Base-by-base conservation (phyloP, 768 basidiomycete species). In the Collybiopsis confluens region DNA sequence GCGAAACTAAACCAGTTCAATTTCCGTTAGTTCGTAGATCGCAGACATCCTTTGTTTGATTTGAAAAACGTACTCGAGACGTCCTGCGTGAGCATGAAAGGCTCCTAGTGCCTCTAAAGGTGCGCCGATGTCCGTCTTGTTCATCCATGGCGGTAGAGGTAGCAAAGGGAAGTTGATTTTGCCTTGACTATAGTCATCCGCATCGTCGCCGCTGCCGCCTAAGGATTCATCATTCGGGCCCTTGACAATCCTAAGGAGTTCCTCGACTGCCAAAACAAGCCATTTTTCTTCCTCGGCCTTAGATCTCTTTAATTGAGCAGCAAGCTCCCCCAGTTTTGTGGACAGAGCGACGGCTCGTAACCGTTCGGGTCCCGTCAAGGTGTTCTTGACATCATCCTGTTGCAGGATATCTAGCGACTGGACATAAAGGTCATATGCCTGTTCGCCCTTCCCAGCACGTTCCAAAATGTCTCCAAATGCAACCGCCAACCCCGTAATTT, bases 51-150 rank as follows among this genome's bases (percentile, higher is more conserved):
- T n/a, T n/a, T n/a, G n/a, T 2, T 20, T 3, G 55, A 27, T n/a
- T 46, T 24, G 1, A 40, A n/a, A 24, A 15, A 69, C 79, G 54
- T 61, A 85, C 83, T 83, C 77, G 18, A 72, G 58, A 52, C 78
- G 80, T 18, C 81, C 84, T 35, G 69, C 68, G 33, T 72, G 70
- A 4, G 79, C 77, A 57, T 88, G 86, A 49, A 82, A 81, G 4
- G 76, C 70, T 1, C 80, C 87, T 3, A 90, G 72, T 1, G 84
- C 80, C 59, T 86, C 85, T 28, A 88, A 71, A 1, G 86, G 86
- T 9, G 84, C 82, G 20, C 81, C 83, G 23, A 89, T 66, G 57
- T 88, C 83, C 23, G 77, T 73, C 53, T 70, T 74, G 9, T 73
- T 70, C 44, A 78, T 78, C 87, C 87, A 88, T 21, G 62, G 55